Conservation (phyloP, 345 rosid species). For the Gynandropsis gynandra region DNA sequence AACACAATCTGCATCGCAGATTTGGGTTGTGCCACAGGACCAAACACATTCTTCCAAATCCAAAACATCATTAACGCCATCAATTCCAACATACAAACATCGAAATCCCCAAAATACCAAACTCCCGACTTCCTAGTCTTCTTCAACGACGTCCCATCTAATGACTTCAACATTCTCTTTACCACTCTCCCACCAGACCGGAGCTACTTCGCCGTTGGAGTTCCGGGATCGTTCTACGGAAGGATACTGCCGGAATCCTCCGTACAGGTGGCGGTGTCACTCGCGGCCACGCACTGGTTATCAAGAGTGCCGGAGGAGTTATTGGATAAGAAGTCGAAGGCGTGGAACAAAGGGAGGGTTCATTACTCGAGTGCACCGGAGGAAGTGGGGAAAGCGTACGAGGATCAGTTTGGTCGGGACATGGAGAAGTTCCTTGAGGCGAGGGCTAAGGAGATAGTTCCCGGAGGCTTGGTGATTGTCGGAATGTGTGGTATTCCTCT, state of each 20-base stretch:
- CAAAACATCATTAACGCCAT: constrained; percentile 35
- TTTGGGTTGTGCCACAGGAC: constrained; percentile 66
- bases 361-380: constrained; percentile 25
- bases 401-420: constrained; percentile 33
- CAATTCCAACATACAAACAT: constrained; percentile 22
- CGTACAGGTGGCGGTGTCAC: constrained; percentile 29
- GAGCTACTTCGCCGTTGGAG: constrained; percentile 34
- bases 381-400: constrained; percentile 34
- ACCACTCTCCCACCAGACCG: constrained; percentile 30
- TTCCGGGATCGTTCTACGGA: constrained; percentile 39
- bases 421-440: constrained; percentile 33
- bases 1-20: constrained; percentile 43
- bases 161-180: constrained; percentile 58
- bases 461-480: constrained; percentile 35
- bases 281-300: constrained; percentile 41
- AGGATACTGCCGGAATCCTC: constrained; percentile 31
- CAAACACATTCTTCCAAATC: constrained; percentile 43
- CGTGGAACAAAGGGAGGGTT: constrained; percentile 42
- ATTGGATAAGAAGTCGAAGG: constrained; percentile 30
- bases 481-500: constrained; percentile 30
- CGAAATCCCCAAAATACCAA: constrained; percentile 15
- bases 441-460: constrained; percentile 33
- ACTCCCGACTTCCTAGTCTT: constrained; percentile 41
- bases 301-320: constrained; percentile 35
- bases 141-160: constrained; percentile 40